Percentiles rank a stretch among this genome's conserved stretches.
Evolutionary conservation across 306 rosid species (phyloP).

Genomic region (Fagus sylvatica): DNA sequence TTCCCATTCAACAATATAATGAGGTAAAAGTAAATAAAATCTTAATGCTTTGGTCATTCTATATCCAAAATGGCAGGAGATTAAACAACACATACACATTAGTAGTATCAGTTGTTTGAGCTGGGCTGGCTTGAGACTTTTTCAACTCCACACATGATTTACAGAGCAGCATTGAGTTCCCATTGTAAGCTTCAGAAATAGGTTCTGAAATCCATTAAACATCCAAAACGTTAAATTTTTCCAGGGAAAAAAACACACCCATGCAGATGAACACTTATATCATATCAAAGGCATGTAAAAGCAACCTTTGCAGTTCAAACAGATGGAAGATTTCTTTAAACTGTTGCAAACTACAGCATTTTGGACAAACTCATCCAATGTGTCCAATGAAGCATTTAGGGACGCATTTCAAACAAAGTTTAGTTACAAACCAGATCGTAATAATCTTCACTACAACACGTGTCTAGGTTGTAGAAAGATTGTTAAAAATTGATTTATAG

Average conservation of each 20-base stretch:
- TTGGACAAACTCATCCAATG: conserved; percentile 54
- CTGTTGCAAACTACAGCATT: conserved; percentile 53
- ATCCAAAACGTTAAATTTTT: not conserved
- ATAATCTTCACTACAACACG: too few species aligned
- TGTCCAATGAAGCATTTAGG: conserved; percentile 35
- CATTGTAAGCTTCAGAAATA: conserved; percentile 29
- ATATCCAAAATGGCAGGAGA: conserved; percentile 21
- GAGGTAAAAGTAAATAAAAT: too few species aligned
- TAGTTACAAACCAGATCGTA: too few species aligned
- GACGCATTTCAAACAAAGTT: conserved; percentile 32
- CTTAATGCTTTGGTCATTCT: too few species aligned
- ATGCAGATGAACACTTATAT: not conserved
- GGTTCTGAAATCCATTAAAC: conserved; percentile 34
- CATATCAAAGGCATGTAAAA: conserved; percentile 17
- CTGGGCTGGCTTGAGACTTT: conserved; percentile 34
- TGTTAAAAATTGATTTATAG: too few species aligned
- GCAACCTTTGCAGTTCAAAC: conserved; percentile 81
- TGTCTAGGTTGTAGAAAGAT: too few species aligned
- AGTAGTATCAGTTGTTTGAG: conserved; percentile 18
- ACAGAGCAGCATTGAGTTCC: conserved; percentile 58
- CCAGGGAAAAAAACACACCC: not conserved
- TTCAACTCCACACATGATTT: conserved; percentile 50
- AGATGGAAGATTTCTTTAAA: conserved; percentile 54
- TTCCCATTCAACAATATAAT: too few species aligned
- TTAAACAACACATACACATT: conserved; percentile 19